A percentile compares a stretch with the other conserved stretches of the same genome.
Evolutionary conservation across 2,329 filamentous ascomycete genomes (phyloP).

Genomic region (Fusarium sp.): DNA sequence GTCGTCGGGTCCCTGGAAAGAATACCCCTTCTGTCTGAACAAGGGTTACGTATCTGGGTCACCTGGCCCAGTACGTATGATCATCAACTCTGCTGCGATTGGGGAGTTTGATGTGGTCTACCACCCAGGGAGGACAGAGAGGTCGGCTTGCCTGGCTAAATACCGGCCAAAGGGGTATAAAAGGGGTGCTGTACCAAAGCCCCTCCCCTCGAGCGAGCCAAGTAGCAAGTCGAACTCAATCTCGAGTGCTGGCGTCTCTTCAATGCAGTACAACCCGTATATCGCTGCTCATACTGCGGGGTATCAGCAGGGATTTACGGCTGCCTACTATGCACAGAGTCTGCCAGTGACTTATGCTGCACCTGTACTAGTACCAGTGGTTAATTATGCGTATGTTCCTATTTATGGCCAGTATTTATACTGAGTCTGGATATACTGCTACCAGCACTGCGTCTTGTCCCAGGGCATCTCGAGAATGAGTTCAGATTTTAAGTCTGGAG

Average conservation of each 20-base stretch:
- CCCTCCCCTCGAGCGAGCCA: neutral
- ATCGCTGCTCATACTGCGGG: neutral
- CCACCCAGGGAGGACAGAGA: neutral
- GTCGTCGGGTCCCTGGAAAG: conserved; percentile 2
- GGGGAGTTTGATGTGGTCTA: conserved; percentile 6
- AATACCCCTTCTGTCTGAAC: conserved; percentile 19
- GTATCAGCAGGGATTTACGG: neutral
- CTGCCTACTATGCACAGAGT: neutral
- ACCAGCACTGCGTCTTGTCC: too few relatives aligned
- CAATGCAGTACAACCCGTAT: neutral
- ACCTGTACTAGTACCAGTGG: neutral
- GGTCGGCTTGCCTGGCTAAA: neutral
- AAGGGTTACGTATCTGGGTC: neutral
- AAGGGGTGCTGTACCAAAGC: neutral
- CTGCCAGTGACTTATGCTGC: neutral
- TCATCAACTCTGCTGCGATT: neutral
- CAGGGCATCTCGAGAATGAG: neutral
- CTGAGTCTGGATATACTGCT: neutral
- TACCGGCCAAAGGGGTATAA: conserved; percentile 18
- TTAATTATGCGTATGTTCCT: neutral
- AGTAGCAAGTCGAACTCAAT: neutral
- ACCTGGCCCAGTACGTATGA: conserved; percentile 14
- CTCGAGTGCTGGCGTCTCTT: neutral
- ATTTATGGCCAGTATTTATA: neutral
- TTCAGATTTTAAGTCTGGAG: too few relatives aligned